Evolutionary conservation across 2,329 filamentous ascomycete genomes (phyloP), one percentile per base, ranked within the genome.

Genomic region (Diaporthe sp.): DNA sequence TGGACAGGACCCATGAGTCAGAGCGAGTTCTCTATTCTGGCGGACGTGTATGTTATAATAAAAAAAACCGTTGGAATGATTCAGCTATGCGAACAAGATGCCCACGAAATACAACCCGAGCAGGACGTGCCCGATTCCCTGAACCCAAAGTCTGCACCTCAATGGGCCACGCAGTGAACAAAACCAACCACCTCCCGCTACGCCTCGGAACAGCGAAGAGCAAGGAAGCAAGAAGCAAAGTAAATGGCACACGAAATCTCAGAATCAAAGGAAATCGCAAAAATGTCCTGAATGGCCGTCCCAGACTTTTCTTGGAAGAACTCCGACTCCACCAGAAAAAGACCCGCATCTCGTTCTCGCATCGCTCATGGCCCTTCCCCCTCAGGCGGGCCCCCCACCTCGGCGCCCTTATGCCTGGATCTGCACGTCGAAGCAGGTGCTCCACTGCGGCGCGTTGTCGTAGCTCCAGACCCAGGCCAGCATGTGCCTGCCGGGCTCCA

Each of bases 401-500:
- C 17, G 3, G 31, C 65, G 31, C 31, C 46, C 31, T 69, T 69
- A 69, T 55, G 65, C 65, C 46, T 69, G 13, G 65, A 69, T 69
- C 49, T 55, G 19, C 65, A 69, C 65, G 8, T 69, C 65, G 17
- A 69, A 69, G 65, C 65, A 69, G 4, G 65, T 69, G 65, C 65
- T 69, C 65, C 65, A 69, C 17, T 69, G 65, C n/a, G 65, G 65
- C 13, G 65, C 46, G 65, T 31, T 10, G 65, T 69, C 28, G 34
- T 55, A 69, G 49, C 65, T 69, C 65, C 65, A 69, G 65, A 69
- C 65, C 65, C 65, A 69, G 65, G 15, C 65, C 34, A 69, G 46
- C 65, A 69, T 69, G 65, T 69, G 65, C 65, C 65, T 55, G n/a
- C 65, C 65, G 34, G 65, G 13, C 65, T 69, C 65, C 65, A 69